Percentiles rank a stretch among this genome's conserved stretches.
Evolutionary conservation across 2,329 filamentous ascomycete species (phyloP).

Genomic region (Alternaria longipes): DNA sequence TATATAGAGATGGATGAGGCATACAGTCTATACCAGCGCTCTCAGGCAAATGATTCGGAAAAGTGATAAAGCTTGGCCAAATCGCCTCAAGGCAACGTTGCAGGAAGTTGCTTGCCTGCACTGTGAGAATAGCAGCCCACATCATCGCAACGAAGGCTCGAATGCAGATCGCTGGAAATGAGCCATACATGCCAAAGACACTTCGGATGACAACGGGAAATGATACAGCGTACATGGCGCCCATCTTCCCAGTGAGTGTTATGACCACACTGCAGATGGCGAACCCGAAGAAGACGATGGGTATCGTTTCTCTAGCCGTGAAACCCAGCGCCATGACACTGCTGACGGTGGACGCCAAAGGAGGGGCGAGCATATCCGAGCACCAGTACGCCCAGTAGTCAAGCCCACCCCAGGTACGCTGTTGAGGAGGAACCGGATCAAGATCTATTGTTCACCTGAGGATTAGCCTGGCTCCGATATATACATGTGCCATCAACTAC

Average conservation of each 20-base stretch:
- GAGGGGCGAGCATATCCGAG: slow-evolving; percentile 58
- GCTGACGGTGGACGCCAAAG: slow-evolving; percentile 52
- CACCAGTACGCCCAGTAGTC: slow-evolving; percentile 62
- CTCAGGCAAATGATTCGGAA: slow-evolving; percentile 51
- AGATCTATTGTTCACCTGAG: slow-evolving; percentile 31
- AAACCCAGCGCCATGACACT: slow-evolving; percentile 57
- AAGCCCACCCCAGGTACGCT: slow-evolving; percentile 58
- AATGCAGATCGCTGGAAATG: slow-evolving; percentile 57
- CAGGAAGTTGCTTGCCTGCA: slow-evolving; percentile 57
- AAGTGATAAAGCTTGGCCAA: slow-evolving; percentile 49
- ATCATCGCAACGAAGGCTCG: slow-evolving; percentile 56
- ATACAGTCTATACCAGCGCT: slow-evolving; percentile 43
- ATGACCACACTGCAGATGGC: slow-evolving; percentile 58
- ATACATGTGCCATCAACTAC: not conserved
- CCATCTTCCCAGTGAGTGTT: slow-evolving; percentile 59
- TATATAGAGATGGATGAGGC: too few relatives aligned
- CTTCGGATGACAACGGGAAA: slow-evolving; percentile 57
- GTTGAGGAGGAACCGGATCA: slow-evolving; percentile 52
- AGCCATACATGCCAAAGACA: slow-evolving; percentile 57
- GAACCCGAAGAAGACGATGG: slow-evolving; percentile 60
- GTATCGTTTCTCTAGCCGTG: slow-evolving; percentile 59
- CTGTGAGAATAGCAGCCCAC: slow-evolving; percentile 59
- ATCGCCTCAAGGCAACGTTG: slow-evolving; percentile 58
- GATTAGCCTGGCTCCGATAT: not conserved
- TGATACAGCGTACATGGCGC: slow-evolving; percentile 49